Evolutionary conservation across 1,284 basidiomycete species (phyloP), one percentile per base, ranked within the genome.

Genomic region (Moniliella sp.): DNA sequence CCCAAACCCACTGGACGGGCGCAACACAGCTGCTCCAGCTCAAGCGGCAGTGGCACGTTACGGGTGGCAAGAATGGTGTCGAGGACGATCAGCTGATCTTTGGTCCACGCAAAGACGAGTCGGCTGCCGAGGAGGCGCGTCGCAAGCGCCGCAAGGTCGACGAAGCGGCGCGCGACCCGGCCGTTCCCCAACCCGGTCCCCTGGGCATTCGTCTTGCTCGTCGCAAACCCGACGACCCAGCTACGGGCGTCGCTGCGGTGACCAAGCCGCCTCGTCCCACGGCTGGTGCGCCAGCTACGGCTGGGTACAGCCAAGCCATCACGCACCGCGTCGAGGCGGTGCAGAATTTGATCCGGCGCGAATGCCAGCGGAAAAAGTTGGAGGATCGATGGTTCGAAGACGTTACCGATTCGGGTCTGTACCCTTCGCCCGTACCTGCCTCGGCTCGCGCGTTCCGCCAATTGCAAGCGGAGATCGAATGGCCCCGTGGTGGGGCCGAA

Each of bases 1-100:
- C 44, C 21, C 39, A 43, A 10, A 43, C 37, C 7, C 49, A 46
- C 23, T 58, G 53, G 54, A 45, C 46, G 18, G 37, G 34, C 12
- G 37, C 45, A 27, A 37, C 41, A 26, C 43, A 46, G 15, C 40
- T 56, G 15, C 35, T 54, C 34, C 45, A 57, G 5, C 35, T 57
- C 35, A 57, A 57, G 28, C 39, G 46, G 5, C 33, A 43, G 13
- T 58, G 50, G 49, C 42, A 37, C 12, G 50, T 58, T 23, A 34
- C 35, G 1, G 48, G 49, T 1, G 42, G 45, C 15, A 39, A 42
- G 18, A 41, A 43, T 27, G 50, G 51, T 5, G 28, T 39, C 27
- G 51, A 55, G 25, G 56, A 58, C 34, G 50, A 52, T 13, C 47
- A 56, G 29, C 47, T 57, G 18, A 42, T 57, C 17, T 50, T 45